Conservation (phyloP, 2,329 filamentous ascomycete genomes). For the Fusarium nisikadoi region DNA sequence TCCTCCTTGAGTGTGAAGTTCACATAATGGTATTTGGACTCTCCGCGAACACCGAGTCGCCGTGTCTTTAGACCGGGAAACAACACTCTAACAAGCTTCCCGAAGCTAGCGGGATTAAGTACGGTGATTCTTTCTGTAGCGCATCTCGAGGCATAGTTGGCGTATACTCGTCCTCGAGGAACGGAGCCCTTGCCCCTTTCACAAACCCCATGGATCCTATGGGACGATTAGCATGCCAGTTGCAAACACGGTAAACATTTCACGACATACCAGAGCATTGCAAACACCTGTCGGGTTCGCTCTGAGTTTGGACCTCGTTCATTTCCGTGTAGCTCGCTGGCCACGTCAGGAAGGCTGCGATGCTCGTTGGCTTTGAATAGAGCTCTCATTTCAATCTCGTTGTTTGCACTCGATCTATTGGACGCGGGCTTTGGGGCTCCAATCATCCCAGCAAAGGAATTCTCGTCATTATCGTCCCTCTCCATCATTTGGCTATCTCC, state of each 20-base stretch:
- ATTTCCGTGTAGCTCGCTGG: constrained; percentile 79
- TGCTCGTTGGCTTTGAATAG: constrained; percentile 76
- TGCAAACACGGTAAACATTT: constrained; percentile 13
- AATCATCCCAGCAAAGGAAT: constrained; percentile 59
- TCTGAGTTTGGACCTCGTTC: constrained; percentile 85
- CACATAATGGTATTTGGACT: constrained; percentile 98
- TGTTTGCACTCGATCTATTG: constrained; percentile 77
- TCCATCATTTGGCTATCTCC: constrained; percentile 69
- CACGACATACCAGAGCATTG: constrained; percentile 80
- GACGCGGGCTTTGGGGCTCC: constrained; percentile 66
- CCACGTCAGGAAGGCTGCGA: constrained; percentile 76
- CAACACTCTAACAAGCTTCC: constrained; percentile 94
- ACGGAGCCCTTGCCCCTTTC: constrained; percentile 84
- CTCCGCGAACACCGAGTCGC: constrained; percentile 89
- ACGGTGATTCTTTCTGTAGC: constrained; percentile 94
- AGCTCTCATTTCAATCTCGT: constrained; percentile 83
- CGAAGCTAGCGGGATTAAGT: constrained; percentile 95
- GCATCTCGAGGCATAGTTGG: constrained; percentile 92
- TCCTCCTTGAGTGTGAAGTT: constrained; percentile 72
- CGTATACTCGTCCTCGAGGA: constrained; percentile 91
- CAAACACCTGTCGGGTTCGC: constrained; percentile 85
- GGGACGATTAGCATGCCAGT: constrained; percentile 22
- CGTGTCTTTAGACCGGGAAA: constrained; percentile 96
- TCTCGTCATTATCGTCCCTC: constrained; percentile 68
- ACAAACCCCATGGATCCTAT: constrained; percentile 79